These are phyloP conservation scores for Pseudogymnoascus sp. DNA, from an alignment of 2,329 filamentous ascomycete species.

Conservation along the genomic window DNA sequence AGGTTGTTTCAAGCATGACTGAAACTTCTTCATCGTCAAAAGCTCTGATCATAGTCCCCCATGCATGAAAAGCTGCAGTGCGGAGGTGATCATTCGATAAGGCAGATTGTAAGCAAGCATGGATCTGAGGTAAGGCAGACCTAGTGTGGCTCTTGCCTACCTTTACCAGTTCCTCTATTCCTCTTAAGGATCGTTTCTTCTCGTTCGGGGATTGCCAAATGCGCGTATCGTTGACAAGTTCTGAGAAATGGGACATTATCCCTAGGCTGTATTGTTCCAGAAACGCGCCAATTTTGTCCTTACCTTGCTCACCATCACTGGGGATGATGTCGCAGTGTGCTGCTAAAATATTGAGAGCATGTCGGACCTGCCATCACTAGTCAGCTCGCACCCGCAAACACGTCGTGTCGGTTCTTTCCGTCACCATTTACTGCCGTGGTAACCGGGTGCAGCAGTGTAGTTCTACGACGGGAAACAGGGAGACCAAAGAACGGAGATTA, in stretches of 20 bases:
- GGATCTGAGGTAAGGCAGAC: slow-evolving; percentile 77
- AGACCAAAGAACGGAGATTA: background rate
- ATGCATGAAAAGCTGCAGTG: slow-evolving; percentile 71
- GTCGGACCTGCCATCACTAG: slow-evolving; percentile 22
- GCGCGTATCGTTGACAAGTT: slow-evolving; percentile 61
- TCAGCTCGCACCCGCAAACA: slow-evolving; percentile 13
- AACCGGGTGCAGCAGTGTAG: background rate
- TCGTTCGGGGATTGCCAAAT: slow-evolving; percentile 53
- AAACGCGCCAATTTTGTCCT: slow-evolving; percentile 56
- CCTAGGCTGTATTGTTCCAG: slow-evolving; percentile 78
- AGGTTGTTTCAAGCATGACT: slow-evolving; percentile 75
- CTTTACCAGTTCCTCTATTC: slow-evolving; percentile 79
- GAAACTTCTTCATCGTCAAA: slow-evolving; percentile 73
- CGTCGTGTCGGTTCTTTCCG: background rate
- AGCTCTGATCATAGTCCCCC: slow-evolving; percentile 67
- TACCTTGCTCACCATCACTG: slow-evolving; percentile 35
- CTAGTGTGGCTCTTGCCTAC: slow-evolving; percentile 65
- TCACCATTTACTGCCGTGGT: background rate
- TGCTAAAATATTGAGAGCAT: slow-evolving; percentile 35
- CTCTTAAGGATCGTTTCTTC: slow-evolving; percentile 67
- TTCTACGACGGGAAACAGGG: background rate
- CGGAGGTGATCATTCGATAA: slow-evolving; percentile 67
- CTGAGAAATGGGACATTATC: slow-evolving; percentile 73
- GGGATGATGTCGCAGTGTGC: slow-evolving; percentile 32
- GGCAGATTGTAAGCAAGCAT: slow-evolving; percentile 82